These are phyloP conservation scores for Fusarium continuum DNA, from an alignment of 2,329 filamentous ascomycete genomes.

Conservation along the genomic window DNA sequence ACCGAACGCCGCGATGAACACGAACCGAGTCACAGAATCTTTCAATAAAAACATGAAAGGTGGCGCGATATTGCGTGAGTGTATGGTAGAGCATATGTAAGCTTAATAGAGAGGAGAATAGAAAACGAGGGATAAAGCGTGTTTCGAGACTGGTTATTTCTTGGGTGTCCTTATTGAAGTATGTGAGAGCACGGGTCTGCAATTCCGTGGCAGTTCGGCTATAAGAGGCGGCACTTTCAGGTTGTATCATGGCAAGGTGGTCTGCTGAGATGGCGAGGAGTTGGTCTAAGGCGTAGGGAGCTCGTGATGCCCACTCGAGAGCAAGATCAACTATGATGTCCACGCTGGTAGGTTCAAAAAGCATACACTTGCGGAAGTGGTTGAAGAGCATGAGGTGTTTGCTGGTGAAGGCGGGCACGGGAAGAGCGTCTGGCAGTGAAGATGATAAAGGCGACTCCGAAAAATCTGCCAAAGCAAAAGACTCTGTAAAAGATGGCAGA, in stretches of 20 bases:
- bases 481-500: slow-evolving; percentile 38
- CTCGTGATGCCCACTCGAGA: slow-evolving; percentile 46
- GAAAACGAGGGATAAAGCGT: slow-evolving; percentile 52
- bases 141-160: slow-evolving; percentile 36
- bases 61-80: slow-evolving; percentile 48
- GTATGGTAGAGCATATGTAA: slow-evolving; percentile 61
- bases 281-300: slow-evolving; percentile 59
- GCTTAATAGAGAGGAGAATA: slow-evolving; percentile 56
- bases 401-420: slow-evolving; percentile 46
- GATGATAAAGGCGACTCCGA: slow-evolving; percentile 24
- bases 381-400: slow-evolving; percentile 54
- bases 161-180: slow-evolving; percentile 49
- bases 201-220: slow-evolving; percentile 54
- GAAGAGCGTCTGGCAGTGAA: slow-evolving; percentile 7
- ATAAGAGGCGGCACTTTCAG: slow-evolving; percentile 26
- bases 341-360: slow-evolving; percentile 34
- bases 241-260: slow-evolving; percentile 46
- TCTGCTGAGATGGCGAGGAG: slow-evolving; percentile 57
- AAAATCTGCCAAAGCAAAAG: slow-evolving; percentile 15
- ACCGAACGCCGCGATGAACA: slow-evolving; percentile 55
- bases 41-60: slow-evolving; percentile 53
- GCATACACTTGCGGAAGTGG: slow-evolving; percentile 46
- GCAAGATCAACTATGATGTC: slow-evolving; percentile 45
- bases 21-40: slow-evolving; percentile 53
- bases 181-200: slow-evolving; percentile 55